Conservation (phyloP, 805 yeast genomes). For the Candida montana region DNA sequence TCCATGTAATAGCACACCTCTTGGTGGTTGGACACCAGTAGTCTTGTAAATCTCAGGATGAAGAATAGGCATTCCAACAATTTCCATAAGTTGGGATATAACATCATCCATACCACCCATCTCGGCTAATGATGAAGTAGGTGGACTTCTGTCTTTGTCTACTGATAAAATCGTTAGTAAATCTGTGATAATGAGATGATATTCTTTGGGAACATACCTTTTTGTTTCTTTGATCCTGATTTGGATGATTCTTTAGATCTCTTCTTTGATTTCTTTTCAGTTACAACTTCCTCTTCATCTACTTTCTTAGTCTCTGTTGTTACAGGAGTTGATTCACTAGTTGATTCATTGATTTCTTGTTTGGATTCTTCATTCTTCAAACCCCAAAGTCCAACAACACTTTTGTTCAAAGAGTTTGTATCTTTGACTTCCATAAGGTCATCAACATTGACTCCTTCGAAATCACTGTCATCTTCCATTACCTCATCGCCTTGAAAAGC, state of each 20-base stretch:
- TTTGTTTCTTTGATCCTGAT: conserved; percentile 33
- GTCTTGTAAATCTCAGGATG: conserved; percentile 88
- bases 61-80: conserved; percentile 83
- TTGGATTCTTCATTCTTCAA: conserved; percentile 20
- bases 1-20: conserved; percentile 91
- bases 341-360: conserved; percentile 9
- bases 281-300: conserved; percentile 12
- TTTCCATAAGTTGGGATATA: conserved; percentile 81
- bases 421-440: conserved; percentile 64
- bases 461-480: conserved; percentile 33
- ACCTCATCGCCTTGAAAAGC: conserved; percentile 23
- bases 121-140: conserved; percentile 59
- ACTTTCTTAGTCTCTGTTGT: conserved; percentile 9
- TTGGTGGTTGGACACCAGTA: conserved; percentile 92
- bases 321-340: conserved; percentile 4
- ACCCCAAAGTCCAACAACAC: conserved; percentile 70
- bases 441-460: conserved; percentile 29
- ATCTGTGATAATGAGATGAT: too few species aligned
- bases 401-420: conserved; percentile 66
- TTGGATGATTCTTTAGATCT: conserved; percentile 40
- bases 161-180: conserved; percentile 23
- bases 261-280: conserved; percentile 41
- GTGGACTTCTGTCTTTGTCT: conserved; percentile 62
- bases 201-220: conserved; percentile 23
- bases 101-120: conserved; percentile 88